Base-by-base conservation (phyloP, 768 basidiomycete genomes). In the Boletus sp. region DNA sequence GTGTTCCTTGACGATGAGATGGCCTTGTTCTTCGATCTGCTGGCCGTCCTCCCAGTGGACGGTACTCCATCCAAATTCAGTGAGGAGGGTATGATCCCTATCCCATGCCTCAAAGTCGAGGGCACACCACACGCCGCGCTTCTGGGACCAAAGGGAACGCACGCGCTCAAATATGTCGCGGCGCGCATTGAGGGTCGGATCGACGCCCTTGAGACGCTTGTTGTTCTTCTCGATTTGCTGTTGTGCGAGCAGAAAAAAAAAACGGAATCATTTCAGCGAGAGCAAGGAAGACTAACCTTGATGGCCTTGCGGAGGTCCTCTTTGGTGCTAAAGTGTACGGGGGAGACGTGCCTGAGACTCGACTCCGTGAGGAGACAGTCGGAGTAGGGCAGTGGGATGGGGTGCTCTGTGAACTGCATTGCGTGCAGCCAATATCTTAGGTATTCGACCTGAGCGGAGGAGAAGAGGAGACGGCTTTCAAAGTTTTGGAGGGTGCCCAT, bases 101-200 rank as follows among this genome's bases (percentile, higher is more conserved):
- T 94, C 92, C 90, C 90, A 93, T 17, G 79, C 82, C 70, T 93
- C 92, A 57, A 93, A 85, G 67, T 93, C 92, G 47, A 93, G 70
- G 15, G 90, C 82, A 64, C 81, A 81, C 87, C 89, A 93, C 5
- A 81, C 79, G 39, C 88, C 90, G 25, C 68, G 76, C 65, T 84
- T 82, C 54, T 78, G 77, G 0, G 72, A 70, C 84, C 85, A 92
- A 49, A 83, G 74, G 4, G 76, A 66, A 17, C 90, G 83, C 25
- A 84, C 79, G 6, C 79, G 80, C 64, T 92, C 89, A 65, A 93
- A 93, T 14, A 75, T 64, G 49, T 81, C 72, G 9, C 89, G 82
- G 13, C 87, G 79, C 23, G 79, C 70, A 14, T 73, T 75, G 34
- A 90, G 74, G 14, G 72, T 69, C 9, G 80, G 75, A 61, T 83